Conservation (phyloP, 306 rosid genomes). For the Malus sieversii region DNA sequence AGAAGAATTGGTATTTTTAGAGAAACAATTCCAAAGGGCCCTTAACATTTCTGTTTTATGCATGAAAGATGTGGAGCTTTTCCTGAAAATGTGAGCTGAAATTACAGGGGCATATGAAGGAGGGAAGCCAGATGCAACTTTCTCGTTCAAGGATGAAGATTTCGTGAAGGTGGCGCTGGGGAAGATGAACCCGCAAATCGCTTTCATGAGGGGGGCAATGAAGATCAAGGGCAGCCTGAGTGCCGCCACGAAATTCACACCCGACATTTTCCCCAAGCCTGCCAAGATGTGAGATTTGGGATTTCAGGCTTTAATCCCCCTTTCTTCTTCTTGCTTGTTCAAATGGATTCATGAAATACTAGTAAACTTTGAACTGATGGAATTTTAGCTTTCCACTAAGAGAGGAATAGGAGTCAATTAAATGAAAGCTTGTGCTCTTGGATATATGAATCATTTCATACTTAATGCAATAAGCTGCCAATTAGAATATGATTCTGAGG, state of each 20-base stretch:
- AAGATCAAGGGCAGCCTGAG: conserved; percentile 81
- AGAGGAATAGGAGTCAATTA: conserved; percentile 9
- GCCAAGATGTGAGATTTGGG: conserved; percentile 64
- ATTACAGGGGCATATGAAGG: conserved; percentile 70
- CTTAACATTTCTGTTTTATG: background rate
- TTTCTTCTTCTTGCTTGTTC: background rate
- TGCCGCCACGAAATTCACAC: conserved; percentile 89
- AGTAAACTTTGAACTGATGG: background rate
- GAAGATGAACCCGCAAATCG: conserved; percentile 86
- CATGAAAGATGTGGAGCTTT: background rate
- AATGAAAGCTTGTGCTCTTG: background rate
- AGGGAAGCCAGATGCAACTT: conserved; percentile 84
- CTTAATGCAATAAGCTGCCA: background rate
- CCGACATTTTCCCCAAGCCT: conserved; percentile 90
- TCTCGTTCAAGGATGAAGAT: conserved; percentile 85
- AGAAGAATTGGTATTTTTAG: too few relatives aligned
- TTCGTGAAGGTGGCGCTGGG: conserved; percentile 82
- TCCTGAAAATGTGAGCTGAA: background rate
- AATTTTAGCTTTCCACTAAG: background rate
- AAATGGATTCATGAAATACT: background rate
- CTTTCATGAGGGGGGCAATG: conserved; percentile 88
- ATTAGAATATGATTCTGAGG: background rate
- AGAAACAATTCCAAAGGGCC: background rate
- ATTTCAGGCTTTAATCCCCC: background rate
- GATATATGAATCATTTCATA: background rate